Base-by-base conservation (phyloP, 202 grass and related monocot genomes). In the Brachypodium distachyon region DNA sequence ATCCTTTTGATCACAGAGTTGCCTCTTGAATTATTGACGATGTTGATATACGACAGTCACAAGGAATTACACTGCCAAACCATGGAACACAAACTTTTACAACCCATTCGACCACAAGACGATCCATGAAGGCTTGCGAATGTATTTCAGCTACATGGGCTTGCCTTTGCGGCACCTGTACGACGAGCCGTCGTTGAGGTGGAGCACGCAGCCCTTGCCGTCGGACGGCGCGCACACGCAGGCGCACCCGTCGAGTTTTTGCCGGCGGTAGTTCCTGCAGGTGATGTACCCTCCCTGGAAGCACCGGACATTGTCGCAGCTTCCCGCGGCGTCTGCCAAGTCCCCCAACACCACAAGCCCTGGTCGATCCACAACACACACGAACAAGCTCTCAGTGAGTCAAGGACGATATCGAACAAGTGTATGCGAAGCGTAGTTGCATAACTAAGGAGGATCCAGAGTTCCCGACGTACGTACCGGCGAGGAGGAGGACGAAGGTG, bases 251-350 rank as follows among this genome's bases (percentile, higher is more conserved):
- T 74, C 36, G 25, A 86, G 78, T 27, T 55, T 21, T 67, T 67
- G 2, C 3, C n/a, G 1, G 3, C 48, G 66, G 56, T 86, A 67
- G 31, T 86, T 90, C 18, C 18, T 17, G 66, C 87, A 90, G 61
- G 83, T 86, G 77, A 89, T 82, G 71, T 89, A 65, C 0, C 76
- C 76, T 19, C 36, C 61, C 57, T 69, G 82, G 7, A 34, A 16
- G 79, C 86, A 88, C 43, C 48, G 38, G 29, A 81, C 12, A 3
- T 7, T 67, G 6, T 67, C 11, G 69, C 80, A 84, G 22, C 38
- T 63, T 26, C 3, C 12, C 54, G 11, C 14, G 4, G 41, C 25
- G 42, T 32, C 65, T 4, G 14, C 65, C 23, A 32, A 29, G 42
- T 32, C 42, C 65, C 65, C 42, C 26, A 69, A 48, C 42, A 69